Percentiles rank a stretch among this genome's conserved stretches.
These are phyloP conservation scores for Falciphora oryzae DNA, from an alignment of 2,329 filamentous ascomycete genomes.

Conservation along the genomic window DNA sequence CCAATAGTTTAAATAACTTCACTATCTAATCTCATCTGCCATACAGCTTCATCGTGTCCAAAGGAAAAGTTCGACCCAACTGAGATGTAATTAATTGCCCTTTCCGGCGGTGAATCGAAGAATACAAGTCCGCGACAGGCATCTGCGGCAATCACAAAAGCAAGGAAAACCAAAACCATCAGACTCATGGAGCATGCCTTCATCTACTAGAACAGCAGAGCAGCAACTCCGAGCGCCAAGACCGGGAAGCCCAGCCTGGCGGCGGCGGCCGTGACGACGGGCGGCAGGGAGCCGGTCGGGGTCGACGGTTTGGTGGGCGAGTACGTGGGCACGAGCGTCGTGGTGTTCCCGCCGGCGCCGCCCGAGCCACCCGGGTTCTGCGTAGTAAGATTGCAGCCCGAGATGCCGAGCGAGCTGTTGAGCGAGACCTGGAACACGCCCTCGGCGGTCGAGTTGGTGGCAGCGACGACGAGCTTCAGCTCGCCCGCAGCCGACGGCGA, in stretches of 20 bases:
- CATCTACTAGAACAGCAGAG: not conserved
- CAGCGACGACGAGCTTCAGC: constrained; percentile 13
- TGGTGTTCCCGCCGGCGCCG: not conserved
- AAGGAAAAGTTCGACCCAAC: not conserved
- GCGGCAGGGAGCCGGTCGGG: not conserved
- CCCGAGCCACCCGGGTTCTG: not conserved
- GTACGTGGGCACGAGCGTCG: not conserved
- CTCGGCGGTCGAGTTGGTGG: constrained; percentile 12
- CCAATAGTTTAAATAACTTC: no score
- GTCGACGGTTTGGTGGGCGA: not conserved
- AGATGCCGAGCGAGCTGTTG: constrained; percentile 15
- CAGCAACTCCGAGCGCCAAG: not conserved
- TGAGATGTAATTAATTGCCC: not conserved
- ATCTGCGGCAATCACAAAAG: not conserved
- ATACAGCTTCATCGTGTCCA: not conserved
- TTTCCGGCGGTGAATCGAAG: not conserved
- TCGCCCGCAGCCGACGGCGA: constrained; percentile 4
- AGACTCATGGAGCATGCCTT: not conserved
- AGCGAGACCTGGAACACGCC: constrained; percentile 17
- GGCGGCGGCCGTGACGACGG: not conserved
- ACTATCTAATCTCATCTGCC: no score
- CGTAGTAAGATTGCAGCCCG: constrained; percentile 14
- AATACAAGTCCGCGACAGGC: not conserved
- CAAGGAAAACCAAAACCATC: not conserved
- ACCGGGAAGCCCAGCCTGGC: not conserved